Evolutionary conservation across 306 rosid species (phyloP), one percentile per base, ranked within the genome.

Genomic region (Erythrophleum fordii): DNA sequence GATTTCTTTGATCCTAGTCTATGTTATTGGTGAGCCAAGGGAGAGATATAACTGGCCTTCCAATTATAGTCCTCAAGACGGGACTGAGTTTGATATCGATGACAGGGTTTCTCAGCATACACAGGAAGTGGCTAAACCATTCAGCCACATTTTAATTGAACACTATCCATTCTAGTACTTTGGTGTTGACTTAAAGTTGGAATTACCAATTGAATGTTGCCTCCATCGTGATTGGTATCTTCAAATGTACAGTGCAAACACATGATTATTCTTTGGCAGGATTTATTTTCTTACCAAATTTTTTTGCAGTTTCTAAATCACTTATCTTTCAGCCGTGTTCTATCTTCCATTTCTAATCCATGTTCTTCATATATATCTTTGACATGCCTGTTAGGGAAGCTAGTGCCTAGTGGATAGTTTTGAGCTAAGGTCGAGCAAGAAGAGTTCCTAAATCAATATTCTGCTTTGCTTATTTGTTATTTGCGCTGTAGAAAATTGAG

Each of bases 1-100:
- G 22, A 80, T 60, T 48, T 37, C 62, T 58, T 28, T 79, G 71
- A 8, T n/a, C 37, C 66, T 58, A 64, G 58, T 59, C 18, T 45
- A 31, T 37, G 28, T 23, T 71, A 37, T 49, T 64, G 73, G 29
- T 28, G 52, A 35, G 37, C 25, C 61, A n/a, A 37, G 75, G 44
- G 61, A 45, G 22, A 37, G 52, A 31, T 72, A 51, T 44, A 69
- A 53, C 59, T 72, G 51, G 29, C 26, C 41, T 58, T 49, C 22
- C 16, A 23, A 18, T 66, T 65, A 10, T 39, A 16, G 34, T 60
- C 31, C 69, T 62, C 61, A 49, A 53, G 67, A 18, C 8, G 16
- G 69, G 9, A 61, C 56, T 72, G 49, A 42, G 25, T 20, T 77
- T 44, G 17, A 8, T 77, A 42, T 76, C 59, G 35, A 49, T 60